Evolutionary conservation across 225 moss, liverwort and hornwort genomes (phyloP).

Genomic region (Ulota crispa): DNA sequence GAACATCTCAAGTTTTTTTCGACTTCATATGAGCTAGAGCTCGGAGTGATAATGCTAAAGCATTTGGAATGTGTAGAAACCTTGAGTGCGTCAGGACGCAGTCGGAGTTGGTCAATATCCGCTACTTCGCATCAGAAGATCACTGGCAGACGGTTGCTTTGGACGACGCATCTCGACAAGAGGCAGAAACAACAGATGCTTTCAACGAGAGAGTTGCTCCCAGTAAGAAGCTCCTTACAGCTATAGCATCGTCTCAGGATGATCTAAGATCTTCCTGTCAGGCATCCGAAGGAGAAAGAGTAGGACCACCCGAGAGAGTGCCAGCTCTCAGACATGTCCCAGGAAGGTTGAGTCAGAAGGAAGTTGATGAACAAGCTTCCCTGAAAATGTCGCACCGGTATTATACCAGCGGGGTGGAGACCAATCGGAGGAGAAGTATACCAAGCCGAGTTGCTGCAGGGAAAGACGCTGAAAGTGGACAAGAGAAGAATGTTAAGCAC

Average conservation of each 20-base stretch:
- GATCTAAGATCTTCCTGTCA: constrained; percentile 12
- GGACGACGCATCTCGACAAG: constrained; percentile 17
- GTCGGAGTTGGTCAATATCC: constrained; percentile 23
- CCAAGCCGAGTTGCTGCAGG: constrained; percentile 7
- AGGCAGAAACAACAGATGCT: constrained; percentile 8
- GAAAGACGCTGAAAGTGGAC: constrained; percentile 17
- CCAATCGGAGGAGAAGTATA: constrained; percentile 24
- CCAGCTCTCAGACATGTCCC: constrained; percentile 8
- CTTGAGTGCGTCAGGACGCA: constrained; percentile 8
- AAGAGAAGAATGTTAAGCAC: constrained; percentile 20
- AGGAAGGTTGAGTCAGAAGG: constrained; percentile 28
- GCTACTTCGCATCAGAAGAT: constrained; percentile 19
- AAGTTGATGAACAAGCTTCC: constrained; percentile 41
- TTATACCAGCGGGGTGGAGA: constrained; percentile 30
- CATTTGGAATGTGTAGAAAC: constrained; percentile 19
- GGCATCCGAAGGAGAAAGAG: constrained; percentile 8
- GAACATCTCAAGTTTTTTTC: background rate
- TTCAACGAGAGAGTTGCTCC: constrained; percentile 3
- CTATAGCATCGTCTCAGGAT: constrained; percentile 12
- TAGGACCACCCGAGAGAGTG: background rate
- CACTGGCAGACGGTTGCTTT: constrained; percentile 35
- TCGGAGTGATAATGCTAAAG: background rate
- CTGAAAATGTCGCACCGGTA: constrained; percentile 50
- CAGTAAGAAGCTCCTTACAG: background rate
- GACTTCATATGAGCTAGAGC: background rate